phyloP scores from a whole-genome alignment of 352 stramenopile species.

The Pythium sp. region DNA sequence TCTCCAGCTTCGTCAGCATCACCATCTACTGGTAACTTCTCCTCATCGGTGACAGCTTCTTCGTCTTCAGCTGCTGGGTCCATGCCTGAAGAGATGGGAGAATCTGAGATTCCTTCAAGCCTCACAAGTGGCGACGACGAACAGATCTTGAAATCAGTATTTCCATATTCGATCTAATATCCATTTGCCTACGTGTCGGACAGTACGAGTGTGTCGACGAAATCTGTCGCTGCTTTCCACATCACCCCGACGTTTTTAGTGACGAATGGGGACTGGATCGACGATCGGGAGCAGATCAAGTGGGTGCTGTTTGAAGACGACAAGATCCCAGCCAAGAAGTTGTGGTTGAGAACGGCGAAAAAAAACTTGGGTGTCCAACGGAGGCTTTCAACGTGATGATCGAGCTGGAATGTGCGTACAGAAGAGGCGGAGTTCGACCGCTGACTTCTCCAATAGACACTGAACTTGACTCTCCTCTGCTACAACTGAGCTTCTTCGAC shows the following conservation, averaged over 20 bases:
- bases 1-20: background rate
- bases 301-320: conserved; percentile 7
- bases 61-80: background rate
- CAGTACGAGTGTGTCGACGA: background rate
- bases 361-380: no score
- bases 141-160: background rate
- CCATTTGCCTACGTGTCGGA: conserved; percentile 7
- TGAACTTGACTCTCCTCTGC: no score
- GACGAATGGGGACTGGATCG: conserved; percentile 1
- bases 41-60: background rate
- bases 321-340: background rate
- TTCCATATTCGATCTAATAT: background rate
- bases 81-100: background rate
- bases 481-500: no score
- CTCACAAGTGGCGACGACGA: background rate
- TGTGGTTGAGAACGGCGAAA: background rate
- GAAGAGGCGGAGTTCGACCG: no score
- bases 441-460: no score
- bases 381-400: no score
- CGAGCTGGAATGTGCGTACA: no score
- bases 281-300: background rate
- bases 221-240: background rate
- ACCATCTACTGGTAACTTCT: background rate
- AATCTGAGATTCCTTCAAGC: background rate
- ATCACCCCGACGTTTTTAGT: background rate